Conservation (phyloP, 106 monocot genomes). For the Dactylorhiza incarnata region DNA sequence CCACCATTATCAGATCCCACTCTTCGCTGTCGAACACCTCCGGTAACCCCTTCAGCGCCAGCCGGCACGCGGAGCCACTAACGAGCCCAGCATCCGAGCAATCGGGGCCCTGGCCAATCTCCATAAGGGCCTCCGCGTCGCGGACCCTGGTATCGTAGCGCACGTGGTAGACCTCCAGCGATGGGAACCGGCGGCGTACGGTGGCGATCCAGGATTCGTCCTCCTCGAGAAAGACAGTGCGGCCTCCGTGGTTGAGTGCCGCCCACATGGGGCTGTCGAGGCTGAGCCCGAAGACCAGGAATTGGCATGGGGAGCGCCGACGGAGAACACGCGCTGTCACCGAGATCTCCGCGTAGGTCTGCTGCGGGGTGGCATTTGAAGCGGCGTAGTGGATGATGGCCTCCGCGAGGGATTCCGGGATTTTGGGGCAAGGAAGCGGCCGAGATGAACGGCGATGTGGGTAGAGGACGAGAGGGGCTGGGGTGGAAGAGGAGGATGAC, state of each 20-base stretch:
- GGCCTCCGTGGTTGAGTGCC: conserved; percentile 58
- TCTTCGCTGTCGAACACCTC: conserved; percentile 27
- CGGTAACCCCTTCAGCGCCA: conserved; percentile 40
- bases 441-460: background rate
- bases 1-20: conserved; percentile 71
- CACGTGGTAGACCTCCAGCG: conserved; percentile 37
- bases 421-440: conserved; percentile 17
- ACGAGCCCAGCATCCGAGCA: conserved; percentile 12
- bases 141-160: conserved; percentile 41
- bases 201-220: conserved; percentile 45
- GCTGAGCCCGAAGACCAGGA: conserved; percentile 66
- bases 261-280: conserved; percentile 64
- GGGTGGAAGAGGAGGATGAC: background rate
- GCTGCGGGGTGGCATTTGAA: conserved; percentile 38
- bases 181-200: conserved; percentile 8
- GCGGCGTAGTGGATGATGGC: conserved; percentile 42
- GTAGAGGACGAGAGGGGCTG: background rate
- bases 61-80: conserved; percentile 19
- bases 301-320: conserved; percentile 43
- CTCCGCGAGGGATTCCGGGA: conserved; percentile 24
- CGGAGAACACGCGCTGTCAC: conserved; percentile 28
- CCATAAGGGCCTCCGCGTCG: conserved; percentile 36
- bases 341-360: conserved; percentile 34
- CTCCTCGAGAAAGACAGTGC: conserved; percentile 63
- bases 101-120: conserved; percentile 9